Conservation (phyloP, 169 alveolate genomes). For the Plasmodium reichenowi region DNA sequence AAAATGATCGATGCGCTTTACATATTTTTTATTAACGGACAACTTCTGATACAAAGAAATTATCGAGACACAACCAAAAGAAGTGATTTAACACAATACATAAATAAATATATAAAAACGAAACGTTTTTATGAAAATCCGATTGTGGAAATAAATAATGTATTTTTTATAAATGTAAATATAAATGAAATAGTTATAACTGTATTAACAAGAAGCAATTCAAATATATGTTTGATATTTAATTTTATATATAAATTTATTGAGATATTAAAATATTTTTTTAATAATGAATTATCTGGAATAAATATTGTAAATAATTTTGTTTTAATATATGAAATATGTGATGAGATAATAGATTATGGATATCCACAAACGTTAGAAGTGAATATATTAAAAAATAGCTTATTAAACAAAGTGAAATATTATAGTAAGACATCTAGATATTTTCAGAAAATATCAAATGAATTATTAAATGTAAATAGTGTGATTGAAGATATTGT, state of each 20-base stretch:
- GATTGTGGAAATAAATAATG: constrained; percentile 63
- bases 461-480: constrained; percentile 36
- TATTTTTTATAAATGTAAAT: constrained; percentile 51
- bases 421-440: constrained; percentile 60
- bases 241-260: constrained; percentile 68
- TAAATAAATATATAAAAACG: constrained; percentile 60
- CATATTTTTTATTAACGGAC: constrained; percentile 55
- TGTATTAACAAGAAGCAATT: constrained; percentile 42
- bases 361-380: constrained; percentile 97
- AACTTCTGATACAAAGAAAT: constrained; percentile 48
- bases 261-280: constrained; percentile 65
- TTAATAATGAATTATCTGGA: constrained; percentile 55
- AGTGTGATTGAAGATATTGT: constrained; percentile 65
- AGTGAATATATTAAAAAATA: constrained; percentile 93
- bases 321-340: constrained; percentile 95
- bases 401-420: constrained; percentile 78
- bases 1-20: constrained; percentile 64
- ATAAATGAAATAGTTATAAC: constrained; percentile 69
- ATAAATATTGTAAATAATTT: constrained; percentile 93
- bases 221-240: constrained; percentile 55
- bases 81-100: constrained; percentile 24
- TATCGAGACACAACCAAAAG: constrained; percentile 33
- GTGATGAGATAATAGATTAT: constrained; percentile 96
- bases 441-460: constrained; percentile 43
- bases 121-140: constrained; percentile 67